phyloP scores from a whole-genome alignment of 371 early-diverging fungal species.

The Mucor ambiguus region DNA sequence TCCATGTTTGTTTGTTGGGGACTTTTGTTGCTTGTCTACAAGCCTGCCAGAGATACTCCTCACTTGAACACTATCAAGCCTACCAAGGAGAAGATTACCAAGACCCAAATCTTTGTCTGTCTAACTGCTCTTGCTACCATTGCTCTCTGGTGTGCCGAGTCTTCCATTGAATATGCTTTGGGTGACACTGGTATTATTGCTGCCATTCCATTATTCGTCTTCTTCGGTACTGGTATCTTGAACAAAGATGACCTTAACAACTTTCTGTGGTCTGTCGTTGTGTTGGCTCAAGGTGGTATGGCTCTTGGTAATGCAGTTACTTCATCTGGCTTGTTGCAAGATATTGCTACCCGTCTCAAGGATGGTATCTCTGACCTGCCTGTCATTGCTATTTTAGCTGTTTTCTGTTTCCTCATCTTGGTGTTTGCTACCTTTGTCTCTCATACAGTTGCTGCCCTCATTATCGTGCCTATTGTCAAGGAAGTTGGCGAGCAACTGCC shows the following conservation, averaged over 20 bases:
- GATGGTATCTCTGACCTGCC: slow-evolving; percentile 62
- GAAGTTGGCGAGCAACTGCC: slow-evolving; percentile 73
- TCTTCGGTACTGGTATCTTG: slow-evolving; percentile 88
- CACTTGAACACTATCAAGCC: slow-evolving; percentile 55
- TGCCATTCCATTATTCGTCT: slow-evolving; percentile 87
- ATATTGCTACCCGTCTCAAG: slow-evolving; percentile 75
- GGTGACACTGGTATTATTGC: slow-evolving; percentile 96
- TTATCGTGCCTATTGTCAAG: slow-evolving; percentile 81
- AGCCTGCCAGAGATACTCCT: slow-evolving; percentile 58
- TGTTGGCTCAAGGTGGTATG: slow-evolving; percentile 95
- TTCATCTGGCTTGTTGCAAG: slow-evolving; percentile 78
- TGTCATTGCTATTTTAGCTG: slow-evolving; percentile 64
- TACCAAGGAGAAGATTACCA: slow-evolving; percentile 54
- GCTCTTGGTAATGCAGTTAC: slow-evolving; percentile 93
- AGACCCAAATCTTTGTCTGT: slow-evolving; percentile 62
- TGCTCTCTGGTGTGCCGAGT: slow-evolving; percentile 89
- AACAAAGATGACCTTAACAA: slow-evolving; percentile 95
- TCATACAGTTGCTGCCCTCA: slow-evolving; percentile 92
- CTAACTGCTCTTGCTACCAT: slow-evolving; percentile 67
- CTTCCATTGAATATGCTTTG: slow-evolving; percentile 65
- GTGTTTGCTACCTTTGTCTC: slow-evolving; percentile 93
- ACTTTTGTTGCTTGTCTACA: slow-evolving; percentile 71
- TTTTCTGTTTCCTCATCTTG: slow-evolving; percentile 70
- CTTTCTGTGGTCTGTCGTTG: slow-evolving; percentile 92
- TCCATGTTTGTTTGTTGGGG: slow-evolving; percentile 81